A percentile compares a stretch with the other conserved stretches of the same genome.
Evolutionary conservation across 2,329 filamentous ascomycete genomes (phyloP).

Genomic region (Eutypella sp.): DNA sequence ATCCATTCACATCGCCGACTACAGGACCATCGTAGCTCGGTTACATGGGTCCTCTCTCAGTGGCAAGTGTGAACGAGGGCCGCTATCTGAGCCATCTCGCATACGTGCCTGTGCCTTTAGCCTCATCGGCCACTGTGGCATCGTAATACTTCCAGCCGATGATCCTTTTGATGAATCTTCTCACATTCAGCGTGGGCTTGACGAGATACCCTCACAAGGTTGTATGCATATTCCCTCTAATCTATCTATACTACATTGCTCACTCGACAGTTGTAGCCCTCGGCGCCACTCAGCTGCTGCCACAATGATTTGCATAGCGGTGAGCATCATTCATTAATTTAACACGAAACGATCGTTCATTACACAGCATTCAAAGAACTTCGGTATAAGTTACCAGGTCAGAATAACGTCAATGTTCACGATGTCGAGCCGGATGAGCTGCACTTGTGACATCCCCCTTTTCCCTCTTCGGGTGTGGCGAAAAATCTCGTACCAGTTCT

Average conservation of each 20-base stretch:
- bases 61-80: no score
- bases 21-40: slow-evolving; percentile 1
- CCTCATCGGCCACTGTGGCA: slow-evolving; percentile 4
- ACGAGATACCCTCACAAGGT: slow-evolving; percentile 4
- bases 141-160: slow-evolving; percentile 7
- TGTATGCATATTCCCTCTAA: slow-evolving; percentile 10
- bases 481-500: no score
- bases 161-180: slow-evolving; percentile 9
- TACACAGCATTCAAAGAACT: neutral
- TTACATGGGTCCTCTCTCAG: neutral
- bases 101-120: slow-evolving; percentile 2
- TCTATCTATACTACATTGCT: slow-evolving; percentile 18
- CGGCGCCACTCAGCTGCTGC: slow-evolving; percentile 20
- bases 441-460: no score
- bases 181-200: slow-evolving; percentile 9
- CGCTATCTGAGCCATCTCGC: no score
- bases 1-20: slow-evolving; percentile 12
- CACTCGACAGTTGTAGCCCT: slow-evolving; percentile 15
- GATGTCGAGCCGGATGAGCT: neutral
- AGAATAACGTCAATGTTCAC: neutral
- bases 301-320: slow-evolving; percentile 19
- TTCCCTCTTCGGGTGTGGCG: no score
- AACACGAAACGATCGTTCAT: neutral
- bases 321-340: neutral
- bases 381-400: neutral